A percentile compares a stretch with the other conserved stretches of the same genome.
Conservation (phyloP, 148 eudicot genomes). For the Talinum fruticosum region DNA sequence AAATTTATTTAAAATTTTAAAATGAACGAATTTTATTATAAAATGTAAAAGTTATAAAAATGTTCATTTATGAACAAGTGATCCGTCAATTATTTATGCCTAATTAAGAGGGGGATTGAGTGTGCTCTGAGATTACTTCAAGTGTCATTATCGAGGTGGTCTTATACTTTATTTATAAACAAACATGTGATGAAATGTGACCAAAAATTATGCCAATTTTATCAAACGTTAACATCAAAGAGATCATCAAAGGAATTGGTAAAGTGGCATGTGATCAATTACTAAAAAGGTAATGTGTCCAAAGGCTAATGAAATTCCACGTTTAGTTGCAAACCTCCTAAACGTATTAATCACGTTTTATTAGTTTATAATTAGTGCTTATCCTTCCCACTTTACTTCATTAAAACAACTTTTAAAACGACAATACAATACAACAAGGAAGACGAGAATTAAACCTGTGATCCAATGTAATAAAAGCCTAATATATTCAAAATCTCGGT, state of each 20-base stretch:
- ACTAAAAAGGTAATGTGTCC: slow-evolving; percentile 4
- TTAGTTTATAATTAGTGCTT: neutral
- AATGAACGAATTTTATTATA: too few relatives aligned
- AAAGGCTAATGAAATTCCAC: slow-evolving; percentile 9
- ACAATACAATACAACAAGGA: too few relatives aligned
- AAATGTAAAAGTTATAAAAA: too few relatives aligned
- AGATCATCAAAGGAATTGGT: neutral
- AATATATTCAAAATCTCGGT: too few relatives aligned
- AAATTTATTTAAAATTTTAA: too few relatives aligned
- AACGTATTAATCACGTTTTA: neutral
- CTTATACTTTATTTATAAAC: neutral
- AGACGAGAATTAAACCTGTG: too few relatives aligned
- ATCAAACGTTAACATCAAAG: slow-evolving; percentile 7
- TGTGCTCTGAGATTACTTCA: neutral
- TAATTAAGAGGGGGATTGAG: neutral
- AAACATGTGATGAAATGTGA: slow-evolving; percentile 11
- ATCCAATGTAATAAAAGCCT: too few relatives aligned
- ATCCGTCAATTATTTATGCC: neutral
- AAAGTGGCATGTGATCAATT: neutral
- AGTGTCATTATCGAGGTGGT: slow-evolving; percentile 8
- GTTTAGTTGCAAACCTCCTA: slow-evolving; percentile 11
- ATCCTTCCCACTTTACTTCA: neutral
- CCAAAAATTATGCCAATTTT: neutral
- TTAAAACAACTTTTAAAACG: neutral
- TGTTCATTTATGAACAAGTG: too few relatives aligned